Base-by-base conservation (phyloP, 768 basidiomycete species). In the Trametes sanguinea region DNA sequence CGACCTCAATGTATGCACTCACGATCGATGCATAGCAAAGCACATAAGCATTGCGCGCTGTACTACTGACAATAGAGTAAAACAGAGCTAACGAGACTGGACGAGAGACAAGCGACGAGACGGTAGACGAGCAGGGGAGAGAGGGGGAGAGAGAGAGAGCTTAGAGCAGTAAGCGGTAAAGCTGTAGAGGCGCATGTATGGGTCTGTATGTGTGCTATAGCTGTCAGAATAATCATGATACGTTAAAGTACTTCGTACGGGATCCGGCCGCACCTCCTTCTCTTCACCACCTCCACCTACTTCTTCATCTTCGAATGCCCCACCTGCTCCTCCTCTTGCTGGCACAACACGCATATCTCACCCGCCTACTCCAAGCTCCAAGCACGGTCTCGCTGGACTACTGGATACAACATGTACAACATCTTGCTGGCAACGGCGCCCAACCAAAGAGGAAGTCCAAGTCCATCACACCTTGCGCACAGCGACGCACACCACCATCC, bases 381-480 rank as follows among this genome's bases (percentile, higher is more conserved):
- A 40, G 37, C 32, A 16, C 56, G 22, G 37, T 7, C 47, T 33
- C 11, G 11, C 16, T 45, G 42, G 29, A 13, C 32, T 61, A 61
- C 52, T 54, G 44, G 22, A 39, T 57, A 58, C 62, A 52, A 63
- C 46, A 62, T 62, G 61, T 53, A 62, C 61, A 62, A 62, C 61
- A 57, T 51, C 54, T 6, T 16, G 42, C n/a, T 30, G 45, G n/a
- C 35, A 42, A 22, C 60, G 35, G 11, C 22, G 35, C 35, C 35
- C 35, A 37, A 37, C 17, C 35, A 33, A 40, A 29, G 4, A 35
- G 30, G 33, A 51, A 53, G 44, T 53, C 55, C 51, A 30, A 46
- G 33, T 62, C 61, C 54, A 10, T 52, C 33, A 30, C 13, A 39
- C 43, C 22, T 8, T 6, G 17, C 17, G 58, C 58, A 46, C 51